A percentile compares a stretch with the other conserved stretches of the same genome.
Conservation (phyloP, 75 land plant genomes). For the Sequoia sempervirens region DNA sequence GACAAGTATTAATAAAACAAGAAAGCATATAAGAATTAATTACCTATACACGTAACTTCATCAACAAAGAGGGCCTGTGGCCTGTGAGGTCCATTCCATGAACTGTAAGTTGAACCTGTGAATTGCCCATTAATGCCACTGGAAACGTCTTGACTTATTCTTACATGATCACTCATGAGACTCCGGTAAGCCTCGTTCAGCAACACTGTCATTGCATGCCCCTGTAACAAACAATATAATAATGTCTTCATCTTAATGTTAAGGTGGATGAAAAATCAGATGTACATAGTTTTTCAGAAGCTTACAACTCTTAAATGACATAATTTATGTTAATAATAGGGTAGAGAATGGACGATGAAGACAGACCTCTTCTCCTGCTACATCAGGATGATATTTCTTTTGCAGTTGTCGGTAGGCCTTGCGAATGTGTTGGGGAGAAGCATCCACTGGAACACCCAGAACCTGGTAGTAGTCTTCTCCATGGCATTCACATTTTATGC, state of each 20-base stretch:
- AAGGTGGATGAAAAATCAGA: too few species aligned
- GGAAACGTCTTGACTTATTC: background rate
- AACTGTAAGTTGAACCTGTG: constrained; percentile 3
- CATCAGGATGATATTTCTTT: constrained; percentile 63
- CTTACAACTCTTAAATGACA: too few species aligned
- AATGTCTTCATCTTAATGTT: too few species aligned
- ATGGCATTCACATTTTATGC: background rate
- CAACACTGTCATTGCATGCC: constrained; percentile 33
- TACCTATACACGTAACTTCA: constrained; percentile 3
- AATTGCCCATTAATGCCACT: background rate
- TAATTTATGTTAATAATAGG: too few species aligned
- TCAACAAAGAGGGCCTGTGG: constrained; percentile 8
- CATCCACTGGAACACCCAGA: constrained; percentile 37
- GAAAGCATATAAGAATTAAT: background rate
- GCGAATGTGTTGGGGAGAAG: constrained; percentile 31
- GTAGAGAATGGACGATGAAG: background rate
- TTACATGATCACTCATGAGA: constrained; percentile 15
- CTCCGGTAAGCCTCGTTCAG: constrained; percentile 38
- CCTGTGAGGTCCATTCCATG: background rate
- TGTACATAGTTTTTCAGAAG: too few species aligned
- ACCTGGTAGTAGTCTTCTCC: constrained; percentile 37
- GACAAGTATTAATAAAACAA: too few species aligned
- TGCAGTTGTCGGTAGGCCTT: constrained; percentile 48
- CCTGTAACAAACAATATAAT: constrained; percentile 12
- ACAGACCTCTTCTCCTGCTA: background rate